Evolutionary conservation across 306 rosid species (phyloP), one percentile per base, ranked within the genome.

Genomic region (Gleditsia sinensis): DNA sequence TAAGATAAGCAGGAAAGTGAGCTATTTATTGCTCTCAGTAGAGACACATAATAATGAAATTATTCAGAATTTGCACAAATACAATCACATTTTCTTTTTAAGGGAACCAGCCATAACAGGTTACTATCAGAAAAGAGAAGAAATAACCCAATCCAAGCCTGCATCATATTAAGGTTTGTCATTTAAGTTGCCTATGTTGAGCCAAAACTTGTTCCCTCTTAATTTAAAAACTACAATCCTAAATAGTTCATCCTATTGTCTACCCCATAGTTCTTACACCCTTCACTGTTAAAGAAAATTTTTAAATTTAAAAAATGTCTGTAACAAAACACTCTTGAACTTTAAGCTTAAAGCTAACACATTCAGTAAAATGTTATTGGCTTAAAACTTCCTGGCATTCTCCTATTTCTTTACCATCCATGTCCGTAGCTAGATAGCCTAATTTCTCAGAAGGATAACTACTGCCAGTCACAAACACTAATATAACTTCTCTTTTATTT

Each of bases 1-100:
- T 34, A 65, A 80, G 81, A 63, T 75, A 69, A 32, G 45, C 33
- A 78, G 45, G 20, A 61, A 45, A 62, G 34, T 57, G 74, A 76
- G 58, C 63, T 28, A 55, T 33, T 61, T 45, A 30, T 30, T 53
- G 37, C 30, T 27, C 55, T 48, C 54, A 28, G 60, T 45, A n/a
- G n/a, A n/a, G 56, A 61, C 37, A 48, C 20, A 67, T 20, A 11
- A 49, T 33, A 72, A 12, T 32, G 20, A 69, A 10, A 13, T 7
- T 39, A 32, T 64, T 8, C 28, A 39, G 53, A 5, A 19, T 19
- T 40, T 6, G 53, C 19, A 51, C 11, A 20, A 51, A 51, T 3
- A 40, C 19, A 64, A 40, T 40, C 36, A 19, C 13, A 12, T 19
- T 61, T 42, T 20, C 12, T 34, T 20, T 64, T 23, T 10, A 40